Conservation (phyloP, 805 yeast genomes). For the Kodamaea kakaduensis region DNA sequence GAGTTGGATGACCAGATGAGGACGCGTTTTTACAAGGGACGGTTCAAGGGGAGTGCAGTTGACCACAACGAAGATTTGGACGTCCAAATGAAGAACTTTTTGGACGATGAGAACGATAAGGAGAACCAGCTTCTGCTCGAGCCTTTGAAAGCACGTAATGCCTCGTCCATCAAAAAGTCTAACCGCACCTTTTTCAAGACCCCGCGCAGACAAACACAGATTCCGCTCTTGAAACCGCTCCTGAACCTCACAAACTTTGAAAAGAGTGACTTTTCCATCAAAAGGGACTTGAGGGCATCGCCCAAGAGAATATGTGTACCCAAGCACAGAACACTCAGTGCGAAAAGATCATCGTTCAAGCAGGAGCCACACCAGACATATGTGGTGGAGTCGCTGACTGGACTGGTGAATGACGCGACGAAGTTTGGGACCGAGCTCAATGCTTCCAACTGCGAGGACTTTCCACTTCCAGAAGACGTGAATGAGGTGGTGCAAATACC, state of each 20-base stretch:
- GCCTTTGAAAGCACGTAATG: slow-evolving; percentile 19
- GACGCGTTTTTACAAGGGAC: slow-evolving; percentile 32
- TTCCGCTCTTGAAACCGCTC: slow-evolving; percentile 29
- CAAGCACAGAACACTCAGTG: slow-evolving; percentile 21
- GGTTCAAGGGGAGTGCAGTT: slow-evolving; percentile 21
- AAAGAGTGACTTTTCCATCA: slow-evolving; percentile 10
- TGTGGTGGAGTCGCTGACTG: slow-evolving; percentile 60
- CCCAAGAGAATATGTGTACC: slow-evolving; percentile 47
- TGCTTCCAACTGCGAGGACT: slow-evolving; percentile 57
- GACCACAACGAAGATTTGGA: slow-evolving; percentile 28
- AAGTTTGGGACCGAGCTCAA: slow-evolving; percentile 67
- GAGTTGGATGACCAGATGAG: slow-evolving; percentile 34
- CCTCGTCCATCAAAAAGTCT: slow-evolving; percentile 19
- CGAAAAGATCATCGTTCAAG: slow-evolving; percentile 32
- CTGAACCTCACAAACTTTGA: slow-evolving; percentile 18
- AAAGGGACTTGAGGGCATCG: slow-evolving; percentile 18
- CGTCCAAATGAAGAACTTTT: slow-evolving; percentile 24
- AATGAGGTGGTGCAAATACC: slow-evolving; percentile 62
- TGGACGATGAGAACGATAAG: slow-evolving; percentile 21
- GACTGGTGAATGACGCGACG: slow-evolving; percentile 59
- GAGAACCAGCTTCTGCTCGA: slow-evolving; percentile 29
- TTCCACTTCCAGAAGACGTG: slow-evolving; percentile 55
- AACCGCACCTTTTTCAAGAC: slow-evolving; percentile 17
- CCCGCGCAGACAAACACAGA: slow-evolving; percentile 15
- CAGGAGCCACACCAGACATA: slow-evolving; percentile 30